Percentiles rank a stretch among this genome's conserved stretches.
Evolutionary conservation across 768 basidiomycete genomes (phyloP).

Genomic region (Kwoniella botswanensis): DNA sequence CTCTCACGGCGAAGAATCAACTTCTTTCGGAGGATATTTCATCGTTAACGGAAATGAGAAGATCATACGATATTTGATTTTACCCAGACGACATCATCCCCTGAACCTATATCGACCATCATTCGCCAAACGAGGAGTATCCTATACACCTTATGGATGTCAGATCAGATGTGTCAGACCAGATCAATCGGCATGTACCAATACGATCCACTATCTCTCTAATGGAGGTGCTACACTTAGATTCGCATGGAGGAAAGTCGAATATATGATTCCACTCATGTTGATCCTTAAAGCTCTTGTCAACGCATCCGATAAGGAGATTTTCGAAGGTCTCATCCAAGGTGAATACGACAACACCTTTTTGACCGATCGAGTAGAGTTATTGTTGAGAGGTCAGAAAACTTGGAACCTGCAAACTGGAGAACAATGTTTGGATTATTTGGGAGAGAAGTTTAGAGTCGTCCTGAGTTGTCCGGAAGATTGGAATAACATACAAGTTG

Average conservation of each 20-base stretch:
- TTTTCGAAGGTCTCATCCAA: slow-evolving; percentile 96
- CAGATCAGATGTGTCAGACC: slow-evolving; percentile 92
- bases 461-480: slow-evolving; percentile 90
- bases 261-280: slow-evolving; percentile 91
- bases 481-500: slow-evolving; percentile 81
- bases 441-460: slow-evolving; percentile 95
- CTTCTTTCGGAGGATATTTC: slow-evolving; percentile 99
- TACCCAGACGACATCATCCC: slow-evolving; percentile 93
- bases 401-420: slow-evolving; percentile 84
- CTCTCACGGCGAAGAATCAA: slow-evolving; percentile 88
- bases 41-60: slow-evolving; percentile 99
- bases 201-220: slow-evolving; percentile 95
- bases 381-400: slow-evolving; percentile 93
- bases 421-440: slow-evolving; percentile 87
- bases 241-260: slow-evolving; percentile 96
- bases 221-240: slow-evolving; percentile 96
- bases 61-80: slow-evolving; percentile 92
- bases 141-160: slow-evolving; percentile 91
- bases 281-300: slow-evolving; percentile 91
- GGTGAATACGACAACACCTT: slow-evolving; percentile 97
- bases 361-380: slow-evolving; percentile 93
- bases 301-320: slow-evolving; percentile 89
- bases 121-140: slow-evolving; percentile 88
- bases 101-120: slow-evolving; percentile 89
- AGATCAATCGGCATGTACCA: slow-evolving; percentile 91